Percentiles rank a stretch among this genome's conserved stretches.
phyloP scores from a whole-genome alignment of 2,329 filamentous ascomycete species.

The Penicillium sp. region DNA sequence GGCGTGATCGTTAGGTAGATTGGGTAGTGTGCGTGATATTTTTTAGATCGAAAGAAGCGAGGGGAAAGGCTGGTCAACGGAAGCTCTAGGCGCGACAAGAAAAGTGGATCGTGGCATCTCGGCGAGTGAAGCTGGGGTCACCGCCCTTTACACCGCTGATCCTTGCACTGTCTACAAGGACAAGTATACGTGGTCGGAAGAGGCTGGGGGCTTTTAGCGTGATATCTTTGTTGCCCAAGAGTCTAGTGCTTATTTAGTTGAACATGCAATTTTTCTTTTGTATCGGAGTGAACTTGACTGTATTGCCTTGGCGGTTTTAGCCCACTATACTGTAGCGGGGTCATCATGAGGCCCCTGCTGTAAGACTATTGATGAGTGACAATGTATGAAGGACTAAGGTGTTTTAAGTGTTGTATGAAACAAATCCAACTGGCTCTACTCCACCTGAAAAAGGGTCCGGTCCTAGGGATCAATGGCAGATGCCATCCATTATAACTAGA shows the following conservation, averaged over 20 bases:
- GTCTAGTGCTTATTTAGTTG: too few species aligned
- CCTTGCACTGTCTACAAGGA: background rate
- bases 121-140: slow-evolving; percentile 18
- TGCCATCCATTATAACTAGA: background rate
- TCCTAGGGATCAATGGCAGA: background rate
- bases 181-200: background rate
- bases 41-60: background rate
- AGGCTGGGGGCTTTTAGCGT: background rate
- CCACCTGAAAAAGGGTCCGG: background rate
- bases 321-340: too few species aligned
- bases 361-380: too few species aligned
- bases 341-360: too few species aligned
- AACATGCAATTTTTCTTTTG: too few species aligned
- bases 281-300: background rate
- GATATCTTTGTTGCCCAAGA: background rate
- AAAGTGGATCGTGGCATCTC: slow-evolving; percentile 26
- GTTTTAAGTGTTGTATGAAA: background rate
- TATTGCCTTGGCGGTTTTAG: too few species aligned
- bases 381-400: too few species aligned
- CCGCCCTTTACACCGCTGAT: slow-evolving; percentile 22
- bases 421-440: background rate
- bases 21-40: background rate
- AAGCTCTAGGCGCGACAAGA: background rate
- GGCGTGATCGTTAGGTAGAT: background rate
- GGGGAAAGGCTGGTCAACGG: background rate